Evolutionary conservation across 2,329 filamentous ascomycete genomes (phyloP), one percentile per base, ranked within the genome.

Genomic region (Penicillium sp.): DNA sequence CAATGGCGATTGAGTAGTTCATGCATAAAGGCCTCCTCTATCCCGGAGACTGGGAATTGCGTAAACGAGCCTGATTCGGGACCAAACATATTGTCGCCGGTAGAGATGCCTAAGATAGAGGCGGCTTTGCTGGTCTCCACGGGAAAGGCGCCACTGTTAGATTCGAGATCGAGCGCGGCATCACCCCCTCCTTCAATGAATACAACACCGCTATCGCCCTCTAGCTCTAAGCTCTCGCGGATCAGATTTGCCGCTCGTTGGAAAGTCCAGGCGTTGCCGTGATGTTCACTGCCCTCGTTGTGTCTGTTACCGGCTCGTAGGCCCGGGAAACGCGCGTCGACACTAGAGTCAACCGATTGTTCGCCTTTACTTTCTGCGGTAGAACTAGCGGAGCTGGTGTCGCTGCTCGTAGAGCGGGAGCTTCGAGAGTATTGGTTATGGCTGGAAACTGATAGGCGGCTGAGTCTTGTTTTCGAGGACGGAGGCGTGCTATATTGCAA

Each of bases 161-260:
- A 57, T 1, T 69, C 65, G 13, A 56, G 35, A 42, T 69, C 67
- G 0, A 60, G 13, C 35, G 56, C 51, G 2, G 61, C 61, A 19
- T 57, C 63, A 38, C 61, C 64, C 16, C 58, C 64, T n/a, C 59
- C 65, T 42, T 70, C 67, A 9, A 70, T 47, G 30, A 70, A 69
- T n/a, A 69, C 61, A 6, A 80, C 76, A 4, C 78, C 78, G n/a
- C 79, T 77, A 4, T 76, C 73, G 5, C 67, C 67, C 14, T 67
- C 67, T 5, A 78, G 43, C 29, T 74, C 71, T 10, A 81, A 64
- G 10, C 77, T 75, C 52, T 79, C 71, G 4, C 74, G 71, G 5
- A 81, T 65, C 0, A 81, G 56, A 26, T 75, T 71, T 0, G 78
- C 76, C 4, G 79, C 79, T 29, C 78, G 69, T 11, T 68, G 65